Conservation (phyloP, 352 stramenopile genomes). For the Elongisporangium prolatum region DNA sequence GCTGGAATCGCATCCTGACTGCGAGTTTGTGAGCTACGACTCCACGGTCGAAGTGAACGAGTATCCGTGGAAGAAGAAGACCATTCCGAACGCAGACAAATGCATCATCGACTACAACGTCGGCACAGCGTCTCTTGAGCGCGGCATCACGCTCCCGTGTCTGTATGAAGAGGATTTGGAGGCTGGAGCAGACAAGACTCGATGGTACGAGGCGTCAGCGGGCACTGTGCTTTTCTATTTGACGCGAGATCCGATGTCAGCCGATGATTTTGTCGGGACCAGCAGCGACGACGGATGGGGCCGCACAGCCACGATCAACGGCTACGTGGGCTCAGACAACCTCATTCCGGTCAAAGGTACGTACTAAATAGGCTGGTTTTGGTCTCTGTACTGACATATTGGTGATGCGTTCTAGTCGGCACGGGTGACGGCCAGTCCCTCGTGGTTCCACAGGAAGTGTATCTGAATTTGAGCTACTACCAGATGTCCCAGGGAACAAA, state of each 20-base stretch:
- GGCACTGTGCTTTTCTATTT: constrained; percentile 89
- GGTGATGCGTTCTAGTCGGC: constrained; percentile 24
- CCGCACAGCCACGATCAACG: constrained; percentile 37
- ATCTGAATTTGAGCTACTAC: constrained; percentile 78
- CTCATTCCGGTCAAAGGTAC: constrained; percentile 74
- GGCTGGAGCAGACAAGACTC: constrained; percentile 59
- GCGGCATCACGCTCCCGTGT: constrained; percentile 87
- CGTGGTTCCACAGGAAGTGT: constrained; percentile 62
- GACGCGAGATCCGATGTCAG: constrained; percentile 61
- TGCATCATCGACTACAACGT: constrained; percentile 64
- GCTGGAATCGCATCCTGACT: constrained; percentile 93
- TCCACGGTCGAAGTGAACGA: constrained; percentile 90
- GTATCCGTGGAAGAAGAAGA: constrained; percentile 87
- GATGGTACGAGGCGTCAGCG: constrained; percentile 85
- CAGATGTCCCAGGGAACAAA: constrained; percentile 63
- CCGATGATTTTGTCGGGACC: constrained; percentile 56
- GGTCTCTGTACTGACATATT: neutral
- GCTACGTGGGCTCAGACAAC: constrained; percentile 53
- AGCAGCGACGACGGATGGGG: constrained; percentile 42
- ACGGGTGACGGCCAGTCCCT: constrained; percentile 32
- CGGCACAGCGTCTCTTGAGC: constrained; percentile 22
- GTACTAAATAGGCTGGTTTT: neutral
- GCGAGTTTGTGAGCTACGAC: constrained; percentile 79
- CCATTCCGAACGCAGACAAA: constrained; percentile 71
- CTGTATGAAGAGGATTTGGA: constrained; percentile 87